These are phyloP conservation scores for Jatropha curcas DNA, from an alignment of 345 rosid species.

Conservation along the genomic window DNA sequence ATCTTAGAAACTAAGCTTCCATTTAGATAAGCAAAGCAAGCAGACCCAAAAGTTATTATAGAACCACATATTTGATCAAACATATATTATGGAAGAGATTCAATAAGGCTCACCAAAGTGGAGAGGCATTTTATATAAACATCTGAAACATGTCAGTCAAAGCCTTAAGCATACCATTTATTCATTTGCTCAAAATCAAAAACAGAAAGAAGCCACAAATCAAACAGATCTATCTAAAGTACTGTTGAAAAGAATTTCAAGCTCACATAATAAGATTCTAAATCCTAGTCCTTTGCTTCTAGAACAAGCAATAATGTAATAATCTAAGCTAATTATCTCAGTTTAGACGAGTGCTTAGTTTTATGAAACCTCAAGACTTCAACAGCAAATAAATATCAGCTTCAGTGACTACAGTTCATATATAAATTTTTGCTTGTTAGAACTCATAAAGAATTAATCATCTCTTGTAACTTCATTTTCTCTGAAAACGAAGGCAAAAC, in stretches of 20 bases:
- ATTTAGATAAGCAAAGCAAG: not conserved
- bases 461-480: constrained; percentile 9
- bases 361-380: not conserved
- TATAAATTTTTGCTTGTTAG: not conserved
- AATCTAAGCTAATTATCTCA: not conserved
- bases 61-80: not conserved
- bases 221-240: not conserved
- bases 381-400: not conserved
- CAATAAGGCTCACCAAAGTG: not conserved
- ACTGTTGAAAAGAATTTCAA: not conserved
- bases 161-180: not conserved
- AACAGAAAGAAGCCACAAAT: not conserved
- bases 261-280: not conserved
- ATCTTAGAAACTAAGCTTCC: not conserved
- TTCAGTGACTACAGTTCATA: not conserved
- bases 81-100: not conserved
- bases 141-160: not conserved
- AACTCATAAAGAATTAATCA: not conserved
- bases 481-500: not conserved
- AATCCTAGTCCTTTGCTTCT: constrained; percentile 1
- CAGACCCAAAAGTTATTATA: not conserved
- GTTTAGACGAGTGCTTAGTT: not conserved
- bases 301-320: not conserved
- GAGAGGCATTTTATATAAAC: not conserved
- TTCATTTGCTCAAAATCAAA: not conserved